Conservation (phyloP, 345 rosid genomes). For the Citrus hindsii region DNA sequence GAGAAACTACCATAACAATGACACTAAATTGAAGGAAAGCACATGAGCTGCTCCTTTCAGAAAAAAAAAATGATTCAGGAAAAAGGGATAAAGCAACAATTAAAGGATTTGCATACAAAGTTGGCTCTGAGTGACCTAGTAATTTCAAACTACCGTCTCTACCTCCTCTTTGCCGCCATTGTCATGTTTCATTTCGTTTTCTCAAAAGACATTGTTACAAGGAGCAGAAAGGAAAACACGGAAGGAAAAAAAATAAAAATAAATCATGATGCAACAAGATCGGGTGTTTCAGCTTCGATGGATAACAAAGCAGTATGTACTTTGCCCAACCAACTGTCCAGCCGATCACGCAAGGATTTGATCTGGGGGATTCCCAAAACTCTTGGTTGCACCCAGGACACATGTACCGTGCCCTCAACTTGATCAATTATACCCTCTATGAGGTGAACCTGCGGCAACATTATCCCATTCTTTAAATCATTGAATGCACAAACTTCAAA, state of each 20-base stretch:
- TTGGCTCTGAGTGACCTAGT: too few relatives aligned
- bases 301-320: conserved; percentile 80
- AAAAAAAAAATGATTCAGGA: not conserved
- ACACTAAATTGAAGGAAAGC: not conserved
- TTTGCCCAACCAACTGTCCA: conserved; percentile 82
- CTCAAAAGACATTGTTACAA: conserved; percentile 1
- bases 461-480: not conserved
- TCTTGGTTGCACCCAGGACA: conserved; percentile 99
- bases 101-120: too few relatives aligned
- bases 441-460: conserved; percentile 75
- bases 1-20: not conserved
- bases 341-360: conserved; percentile 78
- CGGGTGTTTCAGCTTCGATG: conserved; percentile 97
- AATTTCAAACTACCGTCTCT: too few relatives aligned
- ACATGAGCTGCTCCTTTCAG: not conserved
- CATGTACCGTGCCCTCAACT: conserved; percentile 86
- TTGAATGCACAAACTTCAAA: not conserved
- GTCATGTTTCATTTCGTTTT: not conserved
- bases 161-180: not conserved
- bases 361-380: conserved; percentile 94
- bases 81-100: too few relatives aligned
- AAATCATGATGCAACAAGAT: conserved; percentile 74
- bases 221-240: conserved; percentile 7
- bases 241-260: conserved; percentile 3
- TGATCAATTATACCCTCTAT: conserved; percentile 96